These are phyloP conservation scores for Saccharomycopsis fodiens DNA, from an alignment of 805 yeast species.

Conservation along the genomic window DNA sequence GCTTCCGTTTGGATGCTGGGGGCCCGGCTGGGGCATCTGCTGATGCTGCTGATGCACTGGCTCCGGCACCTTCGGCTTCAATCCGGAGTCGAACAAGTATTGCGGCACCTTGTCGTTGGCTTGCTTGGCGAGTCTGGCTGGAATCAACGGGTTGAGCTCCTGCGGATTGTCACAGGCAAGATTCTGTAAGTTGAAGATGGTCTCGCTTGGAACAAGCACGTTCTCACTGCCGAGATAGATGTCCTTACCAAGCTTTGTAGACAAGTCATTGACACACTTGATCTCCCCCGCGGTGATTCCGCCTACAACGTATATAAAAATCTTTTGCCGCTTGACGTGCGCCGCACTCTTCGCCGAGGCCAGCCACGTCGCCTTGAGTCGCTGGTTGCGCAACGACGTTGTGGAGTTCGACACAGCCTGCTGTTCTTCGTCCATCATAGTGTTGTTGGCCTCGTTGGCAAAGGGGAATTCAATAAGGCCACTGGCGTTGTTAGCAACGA, in stretches of 20 bases:
- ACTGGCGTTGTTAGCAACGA: constrained; percentile 32
- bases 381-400: constrained; percentile 56
- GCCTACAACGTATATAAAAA: constrained; percentile 80
- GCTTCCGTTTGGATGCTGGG: neutral
- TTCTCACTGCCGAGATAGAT: constrained; percentile 78
- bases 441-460: constrained; percentile 64
- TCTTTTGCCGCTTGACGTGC: constrained; percentile 45
- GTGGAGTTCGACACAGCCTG: constrained; percentile 29
- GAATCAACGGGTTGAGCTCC: constrained; percentile 13
- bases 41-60: neutral
- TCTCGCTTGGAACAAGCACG: constrained; percentile 45
- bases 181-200: constrained; percentile 32
- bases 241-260: constrained; percentile 56
- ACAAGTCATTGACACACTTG: constrained; percentile 65
- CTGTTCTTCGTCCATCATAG: constrained; percentile 31
- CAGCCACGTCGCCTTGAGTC: constrained; percentile 76
- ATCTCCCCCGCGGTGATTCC: constrained; percentile 83
- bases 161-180: constrained; percentile 24
- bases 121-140: constrained; percentile 9
- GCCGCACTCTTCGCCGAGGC: constrained; percentile 23
- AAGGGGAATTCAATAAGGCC: constrained; percentile 65
- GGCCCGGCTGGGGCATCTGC: neutral
- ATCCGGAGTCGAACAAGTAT: constrained; percentile 5
- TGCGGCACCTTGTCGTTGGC: constrained; percentile 12
- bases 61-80: neutral